These are phyloP conservation scores for Tetrastigma voinierianum DNA, from an alignment of 164 flowering plant species.

Conservation along the genomic window DNA sequence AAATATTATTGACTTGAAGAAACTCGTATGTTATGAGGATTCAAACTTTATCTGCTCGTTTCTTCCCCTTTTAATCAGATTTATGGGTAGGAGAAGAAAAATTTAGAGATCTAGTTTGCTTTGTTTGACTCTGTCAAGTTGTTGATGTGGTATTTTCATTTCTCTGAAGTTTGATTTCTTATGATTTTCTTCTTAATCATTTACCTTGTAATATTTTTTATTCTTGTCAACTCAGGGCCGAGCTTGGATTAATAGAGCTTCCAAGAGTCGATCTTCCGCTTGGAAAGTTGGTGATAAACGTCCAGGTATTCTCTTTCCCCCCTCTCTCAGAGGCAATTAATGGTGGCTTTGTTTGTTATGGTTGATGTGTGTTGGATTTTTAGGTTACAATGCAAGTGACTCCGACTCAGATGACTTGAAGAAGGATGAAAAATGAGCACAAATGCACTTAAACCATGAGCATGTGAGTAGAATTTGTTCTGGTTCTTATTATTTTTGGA, in stretches of 20 bases:
- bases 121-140: no score
- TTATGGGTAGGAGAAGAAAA: no score
- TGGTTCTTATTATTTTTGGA: background rate
- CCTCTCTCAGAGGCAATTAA: background rate
- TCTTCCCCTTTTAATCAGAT: no score
- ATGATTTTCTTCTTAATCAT: background rate
- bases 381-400: constrained; percentile 64
- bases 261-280: constrained; percentile 62
- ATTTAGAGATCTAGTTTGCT: no score
- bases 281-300: constrained; percentile 79
- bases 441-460: background rate
- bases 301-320: constrained; percentile 36
- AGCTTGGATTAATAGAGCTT: constrained; percentile 77
- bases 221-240: constrained; percentile 44
- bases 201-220: background rate
- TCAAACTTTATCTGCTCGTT: no score
- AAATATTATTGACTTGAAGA: no score
- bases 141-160: background rate
- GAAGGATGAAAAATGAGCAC: constrained; percentile 22
- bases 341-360: constrained; percentile 1
- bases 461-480: constrained; percentile 24
- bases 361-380: background rate
- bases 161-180: background rate
- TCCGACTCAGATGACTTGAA: constrained; percentile 49
- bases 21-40: no score